A percentile compares a stretch with the other conserved stretches of the same genome.
These are phyloP conservation scores for Yamadazyma buinensis DNA, from an alignment of 1,139 yeast genomes.

Conservation along the genomic window DNA sequence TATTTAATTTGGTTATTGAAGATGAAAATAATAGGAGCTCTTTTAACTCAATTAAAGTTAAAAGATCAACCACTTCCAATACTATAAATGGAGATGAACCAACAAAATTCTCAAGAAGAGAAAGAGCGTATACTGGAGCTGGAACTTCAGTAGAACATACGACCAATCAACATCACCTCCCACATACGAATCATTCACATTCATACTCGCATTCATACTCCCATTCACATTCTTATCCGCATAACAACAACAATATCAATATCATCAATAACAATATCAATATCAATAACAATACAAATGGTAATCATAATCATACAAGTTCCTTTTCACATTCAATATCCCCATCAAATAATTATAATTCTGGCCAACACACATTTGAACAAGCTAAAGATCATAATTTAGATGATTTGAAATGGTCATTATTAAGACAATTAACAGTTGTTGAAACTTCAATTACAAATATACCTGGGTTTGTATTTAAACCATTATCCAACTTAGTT, in stretches of 20 bases:
- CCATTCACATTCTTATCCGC: background rate
- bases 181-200: background rate
- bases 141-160: conserved; percentile 2
- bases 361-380: conserved; percentile 1
- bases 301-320: background rate
- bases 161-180: background rate
- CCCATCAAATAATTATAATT: conserved; percentile 4
- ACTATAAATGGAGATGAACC: conserved; percentile 9
- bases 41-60: conserved; percentile 21
- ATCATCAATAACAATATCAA: too few species aligned
- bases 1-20: conserved; percentile 49
- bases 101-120: conserved; percentile 3
- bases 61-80: conserved; percentile 10
- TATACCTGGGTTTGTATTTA: conserved; percentile 44
- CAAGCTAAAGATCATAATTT: conserved; percentile 12
- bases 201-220: background rate
- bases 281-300: background rate
- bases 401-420: conserved; percentile 48
- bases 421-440: conserved; percentile 54
- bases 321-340: background rate
- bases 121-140: conserved; percentile 8
- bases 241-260: too few species aligned
- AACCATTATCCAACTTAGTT: conserved; percentile 47
- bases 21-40: conserved; percentile 49
- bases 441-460: conserved; percentile 50